A percentile compares a stretch with the other conserved stretches of the same genome.
These are phyloP conservation scores for Pharnaceum exiguum DNA, from an alignment of 148 eudicot genomes.

Conservation along the genomic window DNA sequence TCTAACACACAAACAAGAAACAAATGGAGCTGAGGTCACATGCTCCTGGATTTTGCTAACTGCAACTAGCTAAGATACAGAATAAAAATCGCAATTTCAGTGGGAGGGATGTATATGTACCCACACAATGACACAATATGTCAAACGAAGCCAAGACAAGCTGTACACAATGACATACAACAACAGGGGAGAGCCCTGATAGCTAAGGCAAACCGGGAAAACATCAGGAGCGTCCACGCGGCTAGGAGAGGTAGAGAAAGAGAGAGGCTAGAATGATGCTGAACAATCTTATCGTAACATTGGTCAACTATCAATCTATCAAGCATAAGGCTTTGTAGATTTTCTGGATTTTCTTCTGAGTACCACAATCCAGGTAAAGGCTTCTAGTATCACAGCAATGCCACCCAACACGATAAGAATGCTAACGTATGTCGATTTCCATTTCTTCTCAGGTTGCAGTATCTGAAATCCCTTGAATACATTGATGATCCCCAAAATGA, in stretches of 20 bases:
- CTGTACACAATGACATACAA: slow-evolving; percentile 20
- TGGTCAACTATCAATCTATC: background rate
- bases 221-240: background rate
- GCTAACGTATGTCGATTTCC: slow-evolving; percentile 57
- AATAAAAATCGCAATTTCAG: background rate
- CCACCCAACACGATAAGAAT: slow-evolving; percentile 49
- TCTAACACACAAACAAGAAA: slow-evolving; percentile 1
- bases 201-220: background rate
- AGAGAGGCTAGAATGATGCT: background rate
- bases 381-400: slow-evolving; percentile 60
- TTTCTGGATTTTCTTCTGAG: slow-evolving; percentile 46
- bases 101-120: slow-evolving; percentile 6
- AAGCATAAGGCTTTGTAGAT: slow-evolving; percentile 69
- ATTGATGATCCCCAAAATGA: slow-evolving; percentile 72
- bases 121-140: slow-evolving; percentile 17
- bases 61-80: slow-evolving; percentile 12
- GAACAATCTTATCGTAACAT: background rate
- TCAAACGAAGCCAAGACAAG: background rate
- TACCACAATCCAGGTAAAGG: slow-evolving; percentile 68
- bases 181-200: background rate
- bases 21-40: background rate
- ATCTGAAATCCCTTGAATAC: slow-evolving; percentile 86
- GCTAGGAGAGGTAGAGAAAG: no score
- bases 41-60: background rate
- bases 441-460: slow-evolving; percentile 63